Percentiles rank a stretch among this genome's conserved stretches.
phyloP scores from a whole-genome alignment of 2,329 filamentous ascomycete species.

The Thelonectria discophora region DNA sequence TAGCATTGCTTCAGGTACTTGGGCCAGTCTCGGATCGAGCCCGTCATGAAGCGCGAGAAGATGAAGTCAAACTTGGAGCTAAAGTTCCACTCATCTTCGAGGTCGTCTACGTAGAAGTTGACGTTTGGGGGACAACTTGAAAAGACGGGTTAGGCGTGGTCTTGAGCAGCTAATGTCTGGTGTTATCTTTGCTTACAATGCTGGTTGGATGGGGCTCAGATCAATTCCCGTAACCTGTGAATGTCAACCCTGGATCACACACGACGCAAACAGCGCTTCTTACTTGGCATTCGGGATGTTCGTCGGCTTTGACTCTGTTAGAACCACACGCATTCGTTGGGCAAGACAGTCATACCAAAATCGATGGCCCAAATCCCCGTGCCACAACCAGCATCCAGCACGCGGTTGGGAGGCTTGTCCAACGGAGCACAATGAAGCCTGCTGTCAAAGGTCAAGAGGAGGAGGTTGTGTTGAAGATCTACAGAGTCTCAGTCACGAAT shows the following conservation, averaged over 20 bases:
- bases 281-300: constrained; percentile 27
- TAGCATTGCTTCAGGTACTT: constrained; percentile 17
- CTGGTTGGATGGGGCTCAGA: constrained; percentile 30
- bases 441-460: constrained; percentile 14
- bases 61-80: constrained; percentile 26
- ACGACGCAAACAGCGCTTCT: background rate
- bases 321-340: background rate
- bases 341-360: constrained; percentile 12
- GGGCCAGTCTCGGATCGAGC: constrained; percentile 21
- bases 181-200: constrained; percentile 18
- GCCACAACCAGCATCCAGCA: constrained; percentile 27
- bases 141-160: constrained; percentile 24
- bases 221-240: constrained; percentile 28
- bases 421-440: constrained; percentile 23
- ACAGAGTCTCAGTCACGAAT: background rate
- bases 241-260: background rate
- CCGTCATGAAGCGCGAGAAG: constrained; percentile 25
- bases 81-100: constrained; percentile 30
- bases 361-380: constrained; percentile 31
- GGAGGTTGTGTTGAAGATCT: constrained; percentile 27
- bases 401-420: constrained; percentile 10
- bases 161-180: background rate
- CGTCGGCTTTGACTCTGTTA: constrained; percentile 19
- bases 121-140: constrained; percentile 28
- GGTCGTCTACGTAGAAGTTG: constrained; percentile 25